phyloP scores from a whole-genome alignment of 2,329 filamentous ascomycete species.

The Chaetothyriales sp. region DNA sequence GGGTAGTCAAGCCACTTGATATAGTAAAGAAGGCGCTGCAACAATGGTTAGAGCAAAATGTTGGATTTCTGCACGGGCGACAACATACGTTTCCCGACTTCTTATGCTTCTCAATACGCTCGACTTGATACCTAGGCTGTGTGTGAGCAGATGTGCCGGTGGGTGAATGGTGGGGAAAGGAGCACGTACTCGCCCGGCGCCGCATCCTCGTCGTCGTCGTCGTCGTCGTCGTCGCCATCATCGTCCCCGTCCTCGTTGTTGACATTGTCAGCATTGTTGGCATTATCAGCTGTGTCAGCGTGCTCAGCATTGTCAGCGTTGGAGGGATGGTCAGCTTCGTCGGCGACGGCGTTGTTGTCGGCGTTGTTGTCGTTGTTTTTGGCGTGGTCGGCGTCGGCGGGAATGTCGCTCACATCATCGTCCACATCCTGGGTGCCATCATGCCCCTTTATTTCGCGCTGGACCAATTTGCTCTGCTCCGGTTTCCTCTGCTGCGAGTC shows the following conservation, averaged over 20 bases:
- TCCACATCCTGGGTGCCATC: not conserved
- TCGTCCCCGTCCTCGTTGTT: slow-evolving; percentile 12
- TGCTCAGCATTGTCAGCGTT: slow-evolving; percentile 1
- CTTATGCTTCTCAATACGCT: slow-evolving; percentile 25
- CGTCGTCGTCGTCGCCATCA: slow-evolving; percentile 17
- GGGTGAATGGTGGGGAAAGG: slow-evolving; percentile 10
- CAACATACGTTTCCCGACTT: slow-evolving; percentile 24
- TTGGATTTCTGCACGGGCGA: slow-evolving; percentile 5
- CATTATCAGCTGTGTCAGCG: slow-evolving; percentile 1
- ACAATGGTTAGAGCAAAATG: slow-evolving; percentile 1
- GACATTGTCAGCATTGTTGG: slow-evolving; percentile 6
- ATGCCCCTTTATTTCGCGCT: not conserved
- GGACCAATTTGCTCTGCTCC: too few relatives aligned
- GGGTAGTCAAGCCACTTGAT: slow-evolving; percentile 36
- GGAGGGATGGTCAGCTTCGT: too few relatives aligned
- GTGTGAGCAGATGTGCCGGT: slow-evolving; percentile 9
- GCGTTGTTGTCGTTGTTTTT: not conserved
- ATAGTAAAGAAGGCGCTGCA: slow-evolving; percentile 21
- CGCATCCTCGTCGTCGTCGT: slow-evolving; percentile 18
- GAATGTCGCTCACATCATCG: not conserved
- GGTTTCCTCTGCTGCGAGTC: too few relatives aligned
- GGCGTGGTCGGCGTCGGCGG: not conserved
- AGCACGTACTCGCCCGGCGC: slow-evolving; percentile 24
- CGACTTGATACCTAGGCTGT: slow-evolving; percentile 25
- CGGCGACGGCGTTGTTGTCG: slow-evolving; percentile 1